Base-by-base conservation (phyloP, 164 flowering plant species). In the Berberis vulgaris region DNA sequence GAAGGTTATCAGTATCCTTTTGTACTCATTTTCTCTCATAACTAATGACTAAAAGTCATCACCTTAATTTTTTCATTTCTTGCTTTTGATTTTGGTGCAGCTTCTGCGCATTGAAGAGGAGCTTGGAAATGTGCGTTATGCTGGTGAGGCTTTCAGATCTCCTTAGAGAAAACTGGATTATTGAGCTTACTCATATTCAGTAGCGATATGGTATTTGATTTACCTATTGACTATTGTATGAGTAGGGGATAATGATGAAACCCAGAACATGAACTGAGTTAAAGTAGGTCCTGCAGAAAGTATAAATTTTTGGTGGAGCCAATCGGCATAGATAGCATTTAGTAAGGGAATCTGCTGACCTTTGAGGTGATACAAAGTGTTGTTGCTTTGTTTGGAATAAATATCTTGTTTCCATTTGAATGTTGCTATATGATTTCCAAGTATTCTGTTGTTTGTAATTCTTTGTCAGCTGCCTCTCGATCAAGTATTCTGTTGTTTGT, bases 41-140 rank as follows among this genome's bases (percentile, higher is more conserved):
- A 26, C 26, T 26, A 26, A 26, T 26, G 26, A 26, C 26, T 26
- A 26, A 26, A 26, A 26, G 26, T 26, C 50, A 6, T 11, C 10
- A 47, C 10, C 43, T 5, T 2, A 8, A 56, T 26, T 56, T 3
- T 13, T 38, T 39, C 12, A 6, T 38, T 43, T 47, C 40, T 45
- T 3, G 8, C 38, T 44, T 10, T 67, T 60, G 45, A 4, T 53
- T 47, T 41, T 45, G 8, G 55, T 81, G 61, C 86, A 92, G 96
- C 96, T 92, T 73, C 73, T 87, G 60, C 92, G 96, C 58, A 89
- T 92, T 67, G 96, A 89, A 71, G 96, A 92, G 78, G 98, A 92
- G 70, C 89, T 92, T 39, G 95, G 98, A 8, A 82, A 76, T 66
- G 96, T 91, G 69, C 87, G 92, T 39, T 89, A 86, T 74, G 96